Conservation (phyloP, 805 yeast genomes). For the Barnettozyma sp. region DNA sequence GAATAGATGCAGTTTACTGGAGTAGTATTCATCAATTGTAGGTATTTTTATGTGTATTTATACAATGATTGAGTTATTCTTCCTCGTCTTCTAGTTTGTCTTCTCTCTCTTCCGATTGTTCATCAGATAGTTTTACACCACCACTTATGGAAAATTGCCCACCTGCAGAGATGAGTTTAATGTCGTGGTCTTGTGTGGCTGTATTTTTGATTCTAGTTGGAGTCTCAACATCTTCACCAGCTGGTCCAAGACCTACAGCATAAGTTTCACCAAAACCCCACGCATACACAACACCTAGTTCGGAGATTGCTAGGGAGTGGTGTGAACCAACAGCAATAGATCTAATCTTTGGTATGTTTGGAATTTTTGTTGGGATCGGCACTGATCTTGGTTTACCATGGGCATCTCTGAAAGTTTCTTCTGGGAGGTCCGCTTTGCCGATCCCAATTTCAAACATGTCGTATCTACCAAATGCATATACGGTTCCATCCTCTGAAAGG, state of each 20-base stretch:
- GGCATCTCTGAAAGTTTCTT: conserved; percentile 65
- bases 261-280: conserved; percentile 99
- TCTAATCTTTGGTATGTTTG: conserved; percentile 49
- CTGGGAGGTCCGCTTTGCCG: conserved; percentile 56
- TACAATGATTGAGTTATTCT: no score
- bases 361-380: conserved; percentile 73
- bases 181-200: conserved; percentile 78
- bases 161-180: conserved; percentile 78
- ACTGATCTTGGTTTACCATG: conserved; percentile 78
- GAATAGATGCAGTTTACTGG: no score
- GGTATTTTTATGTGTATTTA: no score
- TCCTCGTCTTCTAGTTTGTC: conserved; percentile 49
- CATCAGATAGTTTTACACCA: conserved; percentile 45
- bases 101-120: conserved; percentile 37
- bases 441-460: conserved; percentile 94
- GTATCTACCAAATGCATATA: conserved; percentile 82
- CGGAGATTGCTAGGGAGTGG: conserved; percentile 81
- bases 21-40: no score
- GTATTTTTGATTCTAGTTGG: conserved; percentile 93
- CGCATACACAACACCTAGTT: conserved; percentile 78
- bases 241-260: conserved; percentile 91
- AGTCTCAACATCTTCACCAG: conserved; percentile 74
- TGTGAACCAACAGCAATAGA: conserved; percentile 81
- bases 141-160: conserved; percentile 94
- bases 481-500: conserved; percentile 60